A percentile compares a stretch with the other conserved stretches of the same genome.
Conservation (phyloP, 495 filamentous ascomycete species). For the Penicillium paradoxum region DNA sequence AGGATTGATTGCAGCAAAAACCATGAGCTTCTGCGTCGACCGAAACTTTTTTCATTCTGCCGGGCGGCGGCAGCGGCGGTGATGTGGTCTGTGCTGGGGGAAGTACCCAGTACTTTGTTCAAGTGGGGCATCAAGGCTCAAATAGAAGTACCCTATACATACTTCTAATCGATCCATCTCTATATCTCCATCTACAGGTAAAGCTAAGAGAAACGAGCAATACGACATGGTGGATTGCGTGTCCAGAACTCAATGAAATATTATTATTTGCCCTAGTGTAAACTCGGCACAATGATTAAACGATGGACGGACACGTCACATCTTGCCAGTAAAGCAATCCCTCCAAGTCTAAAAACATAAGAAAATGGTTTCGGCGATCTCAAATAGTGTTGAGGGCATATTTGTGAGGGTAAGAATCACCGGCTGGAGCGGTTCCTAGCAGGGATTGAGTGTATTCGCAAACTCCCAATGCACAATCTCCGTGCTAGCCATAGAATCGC, state of each 20-base stretch:
- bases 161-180: no score
- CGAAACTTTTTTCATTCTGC: constrained; percentile 45
- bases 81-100: constrained; percentile 28
- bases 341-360: background rate
- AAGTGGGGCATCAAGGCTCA: background rate
- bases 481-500: background rate
- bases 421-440: background rate
- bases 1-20: constrained; percentile 10
- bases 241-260: background rate
- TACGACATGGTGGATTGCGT: background rate
- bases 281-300: background rate
- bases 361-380: background rate
- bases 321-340: background rate
- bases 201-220: background rate
- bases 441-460: background rate
- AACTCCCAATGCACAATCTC: background rate
- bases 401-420: background rate
- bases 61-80: constrained; percentile 32
- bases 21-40: constrained; percentile 12
- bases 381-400: background rate
- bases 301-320: background rate
- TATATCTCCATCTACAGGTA: background rate
- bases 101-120: background rate
- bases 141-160: background rate
- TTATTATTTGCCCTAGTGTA: background rate